phyloP scores from a whole-genome alignment of 1,284 basidiomycete species.

The Apiotrichum mycotoxinovorans region DNA sequence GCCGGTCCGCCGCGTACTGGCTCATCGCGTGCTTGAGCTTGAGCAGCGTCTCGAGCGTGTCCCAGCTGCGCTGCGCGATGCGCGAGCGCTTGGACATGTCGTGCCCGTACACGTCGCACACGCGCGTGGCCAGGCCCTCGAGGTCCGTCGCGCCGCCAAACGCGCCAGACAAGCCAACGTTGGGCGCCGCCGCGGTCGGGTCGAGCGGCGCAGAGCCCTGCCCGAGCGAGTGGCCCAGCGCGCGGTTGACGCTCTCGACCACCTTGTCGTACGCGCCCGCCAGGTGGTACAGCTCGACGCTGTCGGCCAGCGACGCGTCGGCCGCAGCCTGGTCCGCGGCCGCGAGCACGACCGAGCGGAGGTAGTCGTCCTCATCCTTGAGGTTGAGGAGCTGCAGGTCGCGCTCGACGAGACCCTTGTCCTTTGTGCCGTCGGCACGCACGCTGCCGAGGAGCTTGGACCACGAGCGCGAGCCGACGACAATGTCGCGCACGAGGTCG shows the following conservation, averaged over 20 bases:
- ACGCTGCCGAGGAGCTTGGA: slow-evolving; percentile 86
- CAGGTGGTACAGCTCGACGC: slow-evolving; percentile 93
- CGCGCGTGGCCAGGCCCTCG: slow-evolving; percentile 74
- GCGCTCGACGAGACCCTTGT: slow-evolving; percentile 84
- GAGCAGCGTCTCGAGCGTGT: slow-evolving; percentile 62
- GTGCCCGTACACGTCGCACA: slow-evolving; percentile 80
- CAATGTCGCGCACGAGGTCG: slow-evolving; percentile 81
- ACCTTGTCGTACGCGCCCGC: slow-evolving; percentile 89
- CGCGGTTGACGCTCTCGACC: slow-evolving; percentile 78
- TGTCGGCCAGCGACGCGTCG: slow-evolving; percentile 71
- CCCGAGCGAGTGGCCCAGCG: slow-evolving; percentile 78
- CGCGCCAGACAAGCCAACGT: slow-evolving; percentile 30
- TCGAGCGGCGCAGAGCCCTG: slow-evolving; percentile 43
- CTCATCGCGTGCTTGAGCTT: slow-evolving; percentile 77
- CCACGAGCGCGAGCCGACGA: slow-evolving; percentile 79
- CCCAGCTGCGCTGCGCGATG: slow-evolving; percentile 71
- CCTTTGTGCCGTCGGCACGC: slow-evolving; percentile 78
- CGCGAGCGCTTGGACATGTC: slow-evolving; percentile 70
- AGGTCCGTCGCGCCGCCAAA: slow-evolving; percentile 55
- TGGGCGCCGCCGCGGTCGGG: slow-evolving; percentile 5
- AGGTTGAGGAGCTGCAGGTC: slow-evolving; percentile 74
- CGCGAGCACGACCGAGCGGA: slow-evolving; percentile 74
- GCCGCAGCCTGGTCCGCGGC: slow-evolving; percentile 72
- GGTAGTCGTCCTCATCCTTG: slow-evolving; percentile 66
- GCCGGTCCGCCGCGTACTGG: slow-evolving; percentile 67